Conservation (phyloP, 1,284 basidiomycete genomes). For the Cerioporus squamosus region DNA sequence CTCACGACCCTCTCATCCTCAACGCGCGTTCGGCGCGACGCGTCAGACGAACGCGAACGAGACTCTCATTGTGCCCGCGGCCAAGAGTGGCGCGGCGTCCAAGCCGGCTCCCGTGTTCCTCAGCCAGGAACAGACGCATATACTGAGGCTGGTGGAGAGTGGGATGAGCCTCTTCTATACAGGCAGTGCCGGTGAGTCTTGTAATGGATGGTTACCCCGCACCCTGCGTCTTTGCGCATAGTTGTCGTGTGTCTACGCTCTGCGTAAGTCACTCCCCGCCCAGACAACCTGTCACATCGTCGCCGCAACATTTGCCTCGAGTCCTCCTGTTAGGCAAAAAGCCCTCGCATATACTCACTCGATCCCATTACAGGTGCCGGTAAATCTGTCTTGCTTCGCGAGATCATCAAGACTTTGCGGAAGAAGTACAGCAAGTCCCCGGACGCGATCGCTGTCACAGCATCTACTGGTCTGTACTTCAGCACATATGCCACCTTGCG, state of each 20-base stretch:
- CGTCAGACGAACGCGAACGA: slow-evolving; percentile 13
- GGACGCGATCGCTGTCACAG: slow-evolving; percentile 82
- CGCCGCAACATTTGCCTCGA: neutral
- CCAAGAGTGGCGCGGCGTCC: slow-evolving; percentile 21
- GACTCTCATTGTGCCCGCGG: slow-evolving; percentile 17
- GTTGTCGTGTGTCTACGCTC: too few species aligned
- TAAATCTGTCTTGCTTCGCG: slow-evolving; percentile 88
- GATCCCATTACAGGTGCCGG: slow-evolving; percentile 71
- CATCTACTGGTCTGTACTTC: slow-evolving; percentile 71
- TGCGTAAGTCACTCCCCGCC: too few species aligned
- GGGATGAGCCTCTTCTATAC: slow-evolving; percentile 94
- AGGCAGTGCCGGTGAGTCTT: slow-evolving; percentile 85
- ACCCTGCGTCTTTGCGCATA: too few species aligned
- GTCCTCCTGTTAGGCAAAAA: slow-evolving; percentile 1
- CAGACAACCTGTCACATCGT: too few species aligned
- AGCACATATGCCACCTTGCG: neutral
- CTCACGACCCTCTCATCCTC: slow-evolving; percentile 29
- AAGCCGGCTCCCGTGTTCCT: slow-evolving; percentile 59
- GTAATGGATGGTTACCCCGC: too few species aligned
- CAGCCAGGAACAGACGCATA: slow-evolving; percentile 84
- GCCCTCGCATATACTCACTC: slow-evolving; percentile 21
- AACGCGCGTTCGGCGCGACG: slow-evolving; percentile 16
- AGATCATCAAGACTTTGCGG: slow-evolving; percentile 74
- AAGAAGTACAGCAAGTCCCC: slow-evolving; percentile 49
- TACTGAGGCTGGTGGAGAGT: slow-evolving; percentile 75